Evolutionary conservation across 192 early-diverging fungal species (phyloP), one percentile per base, ranked within the genome.

Genomic region (Allomyces macrogynus): DNA sequence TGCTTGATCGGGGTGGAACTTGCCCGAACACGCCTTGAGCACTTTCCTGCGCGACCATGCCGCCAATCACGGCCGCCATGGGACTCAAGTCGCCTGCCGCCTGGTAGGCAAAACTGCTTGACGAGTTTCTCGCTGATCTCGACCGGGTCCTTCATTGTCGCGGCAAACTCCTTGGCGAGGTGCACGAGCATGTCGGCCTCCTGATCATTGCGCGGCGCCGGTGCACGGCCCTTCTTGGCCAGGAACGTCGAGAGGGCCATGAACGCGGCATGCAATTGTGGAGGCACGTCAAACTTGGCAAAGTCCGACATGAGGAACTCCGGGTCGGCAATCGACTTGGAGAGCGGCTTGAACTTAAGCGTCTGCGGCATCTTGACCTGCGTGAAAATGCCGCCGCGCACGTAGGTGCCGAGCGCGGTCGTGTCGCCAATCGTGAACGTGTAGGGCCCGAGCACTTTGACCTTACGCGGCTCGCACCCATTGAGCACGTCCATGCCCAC

Each of bases 401-500:
- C 75, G 76, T 96, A 97, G 9, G 74, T 73, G 27, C 87, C 83
- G 63, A 94, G 80, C 14, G 66, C 69, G 23, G 75, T 80, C 9
- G 92, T 93, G 70, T 97, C 90, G 20, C 94, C 96, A 68, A 99
- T 97, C 64, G 82, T 89, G 75, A 96, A 99, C 12, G 94, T 95
- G 72, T 96, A 97, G 40, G 96, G 96, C 62, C 90, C 80, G 74
- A 69, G 63, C 62, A 49, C 3, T 23, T 54, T 22, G 23, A 99
- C 72, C 68, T 86, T 83, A 63, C 84, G 80, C 24, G 94, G 89
- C 63, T 80, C 78, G 67, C 81, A 78, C 42, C 78, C 85, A 68
- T 96, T 96, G 44, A 97, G 77, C 72, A 86, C 81, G 24, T 78
- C 79, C 92, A 99, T 95, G 25, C 96, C 96, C 68, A 91, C 74